Base-by-base conservation (phyloP, 257 asterid species). In the Solanum medicagineum region DNA sequence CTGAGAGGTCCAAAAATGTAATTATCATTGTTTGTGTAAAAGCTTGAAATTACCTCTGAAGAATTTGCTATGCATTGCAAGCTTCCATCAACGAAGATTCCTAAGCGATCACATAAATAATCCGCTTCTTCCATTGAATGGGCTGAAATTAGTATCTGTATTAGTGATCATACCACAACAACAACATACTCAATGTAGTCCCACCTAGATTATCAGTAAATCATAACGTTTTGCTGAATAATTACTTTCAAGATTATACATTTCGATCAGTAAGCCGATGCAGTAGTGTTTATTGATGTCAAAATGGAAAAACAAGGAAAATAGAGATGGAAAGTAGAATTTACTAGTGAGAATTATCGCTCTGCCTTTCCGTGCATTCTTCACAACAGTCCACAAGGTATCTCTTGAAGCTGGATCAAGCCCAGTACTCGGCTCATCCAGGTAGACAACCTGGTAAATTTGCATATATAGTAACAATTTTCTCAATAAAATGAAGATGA, bases 101-200 rank as follows among this genome's bases (percentile, higher is more conserved):
- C 98, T 51, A 97, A 92, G 63, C 98, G 94, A 80, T 97, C 98
- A 74, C 98, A 97, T 84, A 97, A 89, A 89, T 94, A 94, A 87
- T 97, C 99, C 0, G 99, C 99, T 91, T 97, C 99, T 92, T 97
- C 98, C 99, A 97, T 95, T 15, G 99, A 95, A 93, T 97, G 99
- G 12, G 99, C 99, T 97, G 96, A 84, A 88, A 89, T 42, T 10
- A 84, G 59, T 16, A 26, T 77, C 16, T 77, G 9, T 77, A 1
- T 77, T 40, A 77, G 83, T 75, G 51, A 75, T 24, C 62, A 49
- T 2, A 42, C 17, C 32, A 40, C 63, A 2, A 59, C 29, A 20
- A 59, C 8, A 59, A 10, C 32, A 60, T 10, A n/a, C 3, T 1
- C 32, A 10, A 0, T 10, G 68, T n/a, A 60, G 15, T n/a, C 7